Conservation (phyloP, 306 rosid species). For the Prunus mira region DNA sequence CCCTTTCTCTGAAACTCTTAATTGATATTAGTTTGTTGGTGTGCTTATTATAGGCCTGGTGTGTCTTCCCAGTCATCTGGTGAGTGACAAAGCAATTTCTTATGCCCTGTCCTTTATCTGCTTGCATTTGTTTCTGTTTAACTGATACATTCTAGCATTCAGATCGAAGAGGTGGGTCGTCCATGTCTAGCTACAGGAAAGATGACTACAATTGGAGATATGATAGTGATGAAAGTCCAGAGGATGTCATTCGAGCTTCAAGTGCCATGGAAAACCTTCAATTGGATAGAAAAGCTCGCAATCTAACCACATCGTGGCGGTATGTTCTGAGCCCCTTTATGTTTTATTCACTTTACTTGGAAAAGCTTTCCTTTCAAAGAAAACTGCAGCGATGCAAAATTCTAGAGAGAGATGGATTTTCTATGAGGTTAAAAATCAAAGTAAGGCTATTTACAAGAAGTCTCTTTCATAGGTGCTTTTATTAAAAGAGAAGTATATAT, state of each 20-base stretch:
- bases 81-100: constrained; percentile 42
- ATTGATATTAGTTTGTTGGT: constrained; percentile 27
- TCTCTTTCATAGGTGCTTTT: neutral
- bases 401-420: neutral
- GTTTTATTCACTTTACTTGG: neutral
- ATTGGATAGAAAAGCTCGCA: constrained; percentile 93
- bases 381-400: neutral
- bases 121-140: constrained; percentile 28
- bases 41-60: constrained; percentile 61
- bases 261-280: constrained; percentile 92
- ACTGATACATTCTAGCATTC: constrained; percentile 48
- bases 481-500: neutral
- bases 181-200: constrained; percentile 74
- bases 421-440: neutral
- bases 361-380: neutral
- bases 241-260: constrained; percentile 83
- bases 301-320: constrained; percentile 98
- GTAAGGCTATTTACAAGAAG: neutral
- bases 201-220: constrained; percentile 96
- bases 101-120: constrained; percentile 16
- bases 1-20: constrained; percentile 1
- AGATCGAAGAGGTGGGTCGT: constrained; percentile 97
- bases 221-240: constrained; percentile 76
- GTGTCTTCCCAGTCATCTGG: constrained; percentile 85
- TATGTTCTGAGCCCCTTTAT: constrained; percentile 39